These are phyloP conservation scores for Protea cynaroides DNA, from an alignment of 164 flowering plant genomes.

Conservation along the genomic window DNA sequence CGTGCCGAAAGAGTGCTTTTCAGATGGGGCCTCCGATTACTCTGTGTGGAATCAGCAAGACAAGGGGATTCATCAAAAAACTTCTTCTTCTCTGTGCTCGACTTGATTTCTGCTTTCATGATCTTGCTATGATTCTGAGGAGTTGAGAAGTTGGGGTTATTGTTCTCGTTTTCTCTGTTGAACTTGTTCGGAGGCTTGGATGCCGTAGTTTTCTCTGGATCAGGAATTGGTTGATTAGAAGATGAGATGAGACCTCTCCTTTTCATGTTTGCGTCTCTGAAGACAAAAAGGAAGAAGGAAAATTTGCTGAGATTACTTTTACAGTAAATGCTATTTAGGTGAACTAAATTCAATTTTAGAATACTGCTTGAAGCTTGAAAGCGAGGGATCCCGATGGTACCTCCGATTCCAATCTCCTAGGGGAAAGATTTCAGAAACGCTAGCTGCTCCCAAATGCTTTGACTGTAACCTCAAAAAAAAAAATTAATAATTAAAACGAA, in stretches of 20 bases:
- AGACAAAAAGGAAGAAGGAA: not conserved
- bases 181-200: slow-evolving; percentile 8
- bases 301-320: not conserved
- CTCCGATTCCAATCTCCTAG: slow-evolving; percentile 41
- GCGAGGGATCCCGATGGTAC: slow-evolving; percentile 21
- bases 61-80: not conserved
- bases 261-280: slow-evolving; percentile 51
- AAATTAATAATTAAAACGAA: no score
- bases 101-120: slow-evolving; percentile 42
- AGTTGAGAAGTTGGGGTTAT: slow-evolving; percentile 52
- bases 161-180: slow-evolving; percentile 43
- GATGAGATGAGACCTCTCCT: slow-evolving; percentile 40
- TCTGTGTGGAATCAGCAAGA: slow-evolving; percentile 13
- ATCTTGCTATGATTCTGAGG: slow-evolving; percentile 21
- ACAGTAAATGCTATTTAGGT: not conserved
- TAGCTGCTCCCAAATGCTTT: slow-evolving; percentile 25
- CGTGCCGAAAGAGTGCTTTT: slow-evolving; percentile 62
- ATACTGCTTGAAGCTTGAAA: not conserved
- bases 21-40: slow-evolving; percentile 32
- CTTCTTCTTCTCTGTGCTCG: slow-evolving; percentile 45
- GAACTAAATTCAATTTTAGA: not conserved
- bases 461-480: slow-evolving; percentile 8
- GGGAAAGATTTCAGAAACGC: slow-evolving; percentile 29
- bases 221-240: slow-evolving; percentile 10
- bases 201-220: slow-evolving; percentile 2